These are phyloP conservation scores for Physcomitrellopsis africana DNA, from an alignment of 225 moss, liverwort and hornwort species.

Conservation along the genomic window DNA sequence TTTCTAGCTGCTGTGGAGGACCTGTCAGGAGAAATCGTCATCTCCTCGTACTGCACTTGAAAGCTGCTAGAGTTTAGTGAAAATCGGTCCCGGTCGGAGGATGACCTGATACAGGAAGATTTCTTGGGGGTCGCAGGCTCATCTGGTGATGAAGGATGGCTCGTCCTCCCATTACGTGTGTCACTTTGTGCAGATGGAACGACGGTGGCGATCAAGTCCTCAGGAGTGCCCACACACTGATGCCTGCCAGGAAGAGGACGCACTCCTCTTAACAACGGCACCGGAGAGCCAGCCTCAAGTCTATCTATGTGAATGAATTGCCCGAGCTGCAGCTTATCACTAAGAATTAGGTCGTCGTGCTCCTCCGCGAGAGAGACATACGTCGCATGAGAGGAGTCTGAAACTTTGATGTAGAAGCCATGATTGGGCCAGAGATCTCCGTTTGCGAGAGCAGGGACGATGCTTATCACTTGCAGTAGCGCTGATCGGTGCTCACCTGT, in stretches of 20 bases:
- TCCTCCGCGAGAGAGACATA: constrained; percentile 62
- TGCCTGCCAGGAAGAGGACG: constrained; percentile 55
- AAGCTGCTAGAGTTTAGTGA: constrained; percentile 54
- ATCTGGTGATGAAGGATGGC: constrained; percentile 11
- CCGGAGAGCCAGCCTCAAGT: constrained; percentile 55
- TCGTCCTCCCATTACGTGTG: not conserved
- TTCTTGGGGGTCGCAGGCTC: constrained; percentile 47
- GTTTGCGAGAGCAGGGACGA: constrained; percentile 58
- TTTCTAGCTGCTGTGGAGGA: constrained; percentile 41
- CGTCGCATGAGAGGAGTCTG: constrained; percentile 60
- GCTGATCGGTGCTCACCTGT: constrained; percentile 61
- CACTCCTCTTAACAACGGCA: constrained; percentile 56
- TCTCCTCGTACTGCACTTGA: constrained; percentile 68
- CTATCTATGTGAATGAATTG: constrained; percentile 66
- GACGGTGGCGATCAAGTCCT: constrained; percentile 55
- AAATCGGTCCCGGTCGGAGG: constrained; percentile 45
- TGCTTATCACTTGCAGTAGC: constrained; percentile 61
- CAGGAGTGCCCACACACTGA: constrained; percentile 58
- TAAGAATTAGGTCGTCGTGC: constrained; percentile 59
- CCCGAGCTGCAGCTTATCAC: constrained; percentile 61
- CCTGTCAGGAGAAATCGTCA: constrained; percentile 50
- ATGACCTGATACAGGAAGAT: not conserved
- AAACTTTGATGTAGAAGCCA: constrained; percentile 61
- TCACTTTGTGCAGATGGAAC: constrained; percentile 41
- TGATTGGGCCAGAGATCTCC: constrained; percentile 62